These are phyloP conservation scores for Platanus orientalis DNA, from an alignment of 164 flowering plant species.

Conservation along the genomic window DNA sequence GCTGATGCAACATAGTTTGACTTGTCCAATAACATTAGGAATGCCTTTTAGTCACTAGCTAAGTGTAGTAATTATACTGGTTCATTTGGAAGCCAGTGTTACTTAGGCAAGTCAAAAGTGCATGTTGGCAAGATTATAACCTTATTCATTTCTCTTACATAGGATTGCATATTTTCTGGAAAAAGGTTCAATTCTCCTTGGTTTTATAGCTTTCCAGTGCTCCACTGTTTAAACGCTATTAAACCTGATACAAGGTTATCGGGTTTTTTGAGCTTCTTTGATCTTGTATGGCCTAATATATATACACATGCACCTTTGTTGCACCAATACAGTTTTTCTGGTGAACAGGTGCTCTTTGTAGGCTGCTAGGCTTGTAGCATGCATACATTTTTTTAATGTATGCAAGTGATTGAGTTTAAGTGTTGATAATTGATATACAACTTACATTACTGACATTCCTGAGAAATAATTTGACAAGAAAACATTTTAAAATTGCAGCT, in stretches of 20 bases:
- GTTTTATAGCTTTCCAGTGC: too few species aligned
- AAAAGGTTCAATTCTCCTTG: too few species aligned
- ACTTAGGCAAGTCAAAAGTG: too few species aligned
- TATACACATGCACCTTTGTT: not conserved
- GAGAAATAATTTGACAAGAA: not conserved
- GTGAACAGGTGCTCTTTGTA: not conserved
- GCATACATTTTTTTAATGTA: not conserved
- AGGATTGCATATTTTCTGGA: too few species aligned
- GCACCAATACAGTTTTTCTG: not conserved
- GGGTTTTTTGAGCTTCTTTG: not conserved
- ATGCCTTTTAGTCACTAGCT: too few species aligned
- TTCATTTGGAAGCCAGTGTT: too few species aligned
- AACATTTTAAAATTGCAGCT: slow-evolving; percentile 45
- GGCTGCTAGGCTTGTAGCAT: not conserved
- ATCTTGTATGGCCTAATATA: not conserved
- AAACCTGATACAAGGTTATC: not conserved
- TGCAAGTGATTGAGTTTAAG: not conserved
- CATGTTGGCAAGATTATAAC: too few species aligned
- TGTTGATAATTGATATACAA: not conserved
- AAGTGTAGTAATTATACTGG: too few species aligned
- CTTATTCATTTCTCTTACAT: too few species aligned
- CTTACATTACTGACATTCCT: not conserved
- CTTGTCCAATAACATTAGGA: too few species aligned
- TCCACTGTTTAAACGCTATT: too few species aligned
- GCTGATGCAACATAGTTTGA: too few species aligned